Evolutionary conservation across 306 rosid genomes (phyloP).

Genomic region (Pyrus communis): DNA sequence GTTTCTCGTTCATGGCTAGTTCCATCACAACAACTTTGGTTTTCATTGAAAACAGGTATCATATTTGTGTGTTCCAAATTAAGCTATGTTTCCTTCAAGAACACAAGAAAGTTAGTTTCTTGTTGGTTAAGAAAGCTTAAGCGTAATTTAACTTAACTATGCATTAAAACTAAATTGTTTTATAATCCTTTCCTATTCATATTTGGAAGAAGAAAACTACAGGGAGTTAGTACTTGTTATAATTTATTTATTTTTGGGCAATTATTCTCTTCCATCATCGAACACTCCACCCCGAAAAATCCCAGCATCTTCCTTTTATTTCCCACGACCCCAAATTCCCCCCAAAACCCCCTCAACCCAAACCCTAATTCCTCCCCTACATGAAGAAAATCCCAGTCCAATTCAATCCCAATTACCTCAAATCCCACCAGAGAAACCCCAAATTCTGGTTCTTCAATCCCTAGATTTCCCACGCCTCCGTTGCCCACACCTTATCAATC

Average conservation of each 20-base stretch:
- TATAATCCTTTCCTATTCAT: neutral
- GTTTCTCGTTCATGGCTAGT: neutral
- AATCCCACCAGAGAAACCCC: constrained; percentile 6
- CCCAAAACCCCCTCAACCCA: constrained; percentile 11
- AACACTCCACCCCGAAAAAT: neutral
- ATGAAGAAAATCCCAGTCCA: constrained; percentile 16
- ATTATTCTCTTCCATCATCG: neutral
- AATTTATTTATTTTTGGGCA: neutral
- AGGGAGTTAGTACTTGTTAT: neutral
- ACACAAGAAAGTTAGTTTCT: neutral
- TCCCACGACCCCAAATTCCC: neutral
- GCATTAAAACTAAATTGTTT: neutral
- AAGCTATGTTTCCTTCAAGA: neutral
- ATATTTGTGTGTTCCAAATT: neutral
- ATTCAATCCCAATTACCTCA: constrained; percentile 4
- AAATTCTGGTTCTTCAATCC: constrained; percentile 17
- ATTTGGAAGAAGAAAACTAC: neutral
- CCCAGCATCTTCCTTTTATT: neutral
- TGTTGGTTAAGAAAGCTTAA: neutral
- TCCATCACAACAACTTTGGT: neutral
- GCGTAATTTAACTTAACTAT: neutral
- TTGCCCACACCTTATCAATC: neutral
- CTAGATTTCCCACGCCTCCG: constrained; percentile 15
- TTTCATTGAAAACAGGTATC: neutral
- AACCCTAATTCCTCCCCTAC: neutral